Evolutionary conservation across 2,329 filamentous ascomycete genomes (phyloP).

Genomic region (Cylindrodendrum hubeiense): DNA sequence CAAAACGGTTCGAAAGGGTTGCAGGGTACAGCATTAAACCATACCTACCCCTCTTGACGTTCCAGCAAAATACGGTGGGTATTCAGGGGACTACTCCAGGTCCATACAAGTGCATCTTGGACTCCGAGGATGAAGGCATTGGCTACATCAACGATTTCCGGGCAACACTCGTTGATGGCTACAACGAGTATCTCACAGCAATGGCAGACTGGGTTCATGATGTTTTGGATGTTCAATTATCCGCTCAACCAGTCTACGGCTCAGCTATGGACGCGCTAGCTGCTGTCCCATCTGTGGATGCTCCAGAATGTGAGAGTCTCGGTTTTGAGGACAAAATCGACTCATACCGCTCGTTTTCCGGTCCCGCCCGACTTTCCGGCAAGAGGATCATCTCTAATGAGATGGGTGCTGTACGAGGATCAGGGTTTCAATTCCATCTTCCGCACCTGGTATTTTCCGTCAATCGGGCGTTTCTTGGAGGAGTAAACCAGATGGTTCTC

Average conservation of each 20-base stretch:
- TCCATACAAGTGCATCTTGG: background rate
- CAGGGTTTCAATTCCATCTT: background rate
- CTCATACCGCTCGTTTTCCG: slow-evolving; percentile 1
- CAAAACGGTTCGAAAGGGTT: background rate
- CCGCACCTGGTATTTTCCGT: background rate
- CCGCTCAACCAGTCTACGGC: slow-evolving; percentile 1
- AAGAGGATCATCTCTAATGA: slow-evolving; percentile 5
- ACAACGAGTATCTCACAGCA: background rate
- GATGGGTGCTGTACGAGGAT: background rate
- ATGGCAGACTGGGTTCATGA: background rate
- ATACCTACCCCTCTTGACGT: background rate
- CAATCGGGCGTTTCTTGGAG: slow-evolving; percentile 4
- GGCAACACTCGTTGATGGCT: background rate
- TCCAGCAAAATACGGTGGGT: background rate
- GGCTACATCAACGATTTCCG: slow-evolving; percentile 7
- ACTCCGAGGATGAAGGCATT: background rate
- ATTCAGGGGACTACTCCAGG: background rate
- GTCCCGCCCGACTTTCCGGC: background rate
- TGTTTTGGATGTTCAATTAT: background rate
- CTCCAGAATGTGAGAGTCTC: slow-evolving; percentile 6
- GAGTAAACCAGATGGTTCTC: slow-evolving; percentile 4
- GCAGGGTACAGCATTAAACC: background rate
- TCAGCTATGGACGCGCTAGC: background rate
- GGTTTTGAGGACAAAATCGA: background rate
- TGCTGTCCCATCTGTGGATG: background rate